Evolutionary conservation across 2,329 filamentous ascomycete species (phyloP).

Genomic region (Cladobotryum protrusum): DNA sequence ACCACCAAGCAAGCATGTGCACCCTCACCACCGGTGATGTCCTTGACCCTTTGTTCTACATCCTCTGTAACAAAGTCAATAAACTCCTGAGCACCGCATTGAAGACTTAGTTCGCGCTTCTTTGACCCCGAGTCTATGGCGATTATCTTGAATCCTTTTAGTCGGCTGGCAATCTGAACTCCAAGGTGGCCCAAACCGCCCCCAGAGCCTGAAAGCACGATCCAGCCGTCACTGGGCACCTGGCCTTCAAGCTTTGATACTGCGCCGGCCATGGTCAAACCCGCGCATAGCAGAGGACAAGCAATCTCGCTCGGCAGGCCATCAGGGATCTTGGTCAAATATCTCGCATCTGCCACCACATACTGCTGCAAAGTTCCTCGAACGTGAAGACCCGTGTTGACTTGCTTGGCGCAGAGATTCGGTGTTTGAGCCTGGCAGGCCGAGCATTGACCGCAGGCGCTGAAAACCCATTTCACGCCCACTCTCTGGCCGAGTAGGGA

Average conservation of each 20-base stretch:
- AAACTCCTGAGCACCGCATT: conserved; percentile 21
- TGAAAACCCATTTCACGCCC: conserved; percentile 40
- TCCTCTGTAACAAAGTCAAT: conserved; percentile 22
- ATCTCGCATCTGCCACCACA: conserved; percentile 22
- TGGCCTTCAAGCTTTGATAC: conserved; percentile 12
- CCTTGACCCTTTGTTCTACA: conserved; percentile 17
- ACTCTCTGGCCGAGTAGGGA: conserved; percentile 29
- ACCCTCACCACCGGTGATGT: conserved; percentile 19
- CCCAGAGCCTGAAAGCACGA: conserved; percentile 25
- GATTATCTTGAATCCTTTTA: conserved; percentile 20
- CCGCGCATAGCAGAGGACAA: conserved; percentile 26
- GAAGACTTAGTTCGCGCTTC: conserved; percentile 17
- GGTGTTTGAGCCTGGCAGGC: conserved; percentile 27
- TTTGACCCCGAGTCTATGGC: conserved; percentile 22
- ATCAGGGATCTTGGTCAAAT: conserved; percentile 21
- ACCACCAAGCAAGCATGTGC: conserved; percentile 23
- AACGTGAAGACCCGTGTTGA: conserved; percentile 34
- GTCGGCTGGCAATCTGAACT: conserved; percentile 23
- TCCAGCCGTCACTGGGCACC: conserved; percentile 20
- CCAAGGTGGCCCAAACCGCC: conserved; percentile 29
- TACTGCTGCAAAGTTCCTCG: conserved; percentile 28
- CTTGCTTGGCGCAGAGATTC: conserved; percentile 35
- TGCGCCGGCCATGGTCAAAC: conserved; percentile 27
- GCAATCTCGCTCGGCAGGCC: conserved; percentile 17
- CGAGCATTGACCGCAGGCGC: conserved; percentile 32